phyloP scores from a whole-genome alignment of 345 rosid genomes.

The Viola odorata region DNA sequence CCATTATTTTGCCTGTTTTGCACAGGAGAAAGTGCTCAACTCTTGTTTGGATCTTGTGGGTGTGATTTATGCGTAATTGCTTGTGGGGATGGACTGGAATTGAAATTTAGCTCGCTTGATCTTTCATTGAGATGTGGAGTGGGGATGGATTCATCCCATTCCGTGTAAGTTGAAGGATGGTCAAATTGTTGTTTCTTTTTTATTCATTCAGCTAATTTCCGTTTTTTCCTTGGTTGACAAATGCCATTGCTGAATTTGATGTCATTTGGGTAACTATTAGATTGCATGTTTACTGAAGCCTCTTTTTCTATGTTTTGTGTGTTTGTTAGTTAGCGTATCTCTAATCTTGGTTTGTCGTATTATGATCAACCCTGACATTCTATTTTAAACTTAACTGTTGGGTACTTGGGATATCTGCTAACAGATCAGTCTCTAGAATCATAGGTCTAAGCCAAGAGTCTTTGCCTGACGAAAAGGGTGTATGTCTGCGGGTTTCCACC shows the following conservation, averaged over 20 bases:
- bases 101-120: conserved; percentile 10
- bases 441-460: neutral
- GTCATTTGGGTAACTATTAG: neutral
- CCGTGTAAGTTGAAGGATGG: conserved; percentile 8
- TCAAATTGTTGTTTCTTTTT: neutral
- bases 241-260: neutral
- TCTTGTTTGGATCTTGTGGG: conserved; percentile 2
- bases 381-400: neutral
- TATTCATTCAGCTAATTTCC: neutral
- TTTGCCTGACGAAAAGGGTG: too few relatives aligned
- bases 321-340: neutral
- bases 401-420: conserved; percentile 4
- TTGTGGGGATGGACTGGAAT: conserved; percentile 13
- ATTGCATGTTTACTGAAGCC: neutral
- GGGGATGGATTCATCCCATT: conserved; percentile 13
- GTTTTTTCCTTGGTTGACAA: neutral
- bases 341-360: neutral
- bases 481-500: too few relatives aligned
- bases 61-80: neutral
- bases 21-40: conserved; percentile 17
- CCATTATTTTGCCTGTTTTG: conserved; percentile 21
- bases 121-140: conserved; percentile 13
- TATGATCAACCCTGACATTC: neutral
- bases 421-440: conserved; percentile 13
- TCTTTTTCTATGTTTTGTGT: neutral